phyloP scores from a whole-genome alignment of 176 grass and related monocot species.

The Triticum urartu region DNA sequence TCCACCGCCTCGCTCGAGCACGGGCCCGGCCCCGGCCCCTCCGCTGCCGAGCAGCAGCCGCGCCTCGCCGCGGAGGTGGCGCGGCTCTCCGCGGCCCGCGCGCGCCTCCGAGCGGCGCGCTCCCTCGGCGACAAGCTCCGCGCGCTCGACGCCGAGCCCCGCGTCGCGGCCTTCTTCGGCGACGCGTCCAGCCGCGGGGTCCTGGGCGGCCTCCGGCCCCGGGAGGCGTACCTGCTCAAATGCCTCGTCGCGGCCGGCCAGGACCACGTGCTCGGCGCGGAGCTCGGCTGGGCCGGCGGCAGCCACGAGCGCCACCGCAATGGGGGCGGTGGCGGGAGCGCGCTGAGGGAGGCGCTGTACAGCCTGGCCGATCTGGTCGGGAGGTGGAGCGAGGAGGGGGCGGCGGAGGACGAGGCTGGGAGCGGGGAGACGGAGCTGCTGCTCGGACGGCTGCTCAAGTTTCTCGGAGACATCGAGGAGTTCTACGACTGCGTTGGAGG shows the following conservation, averaged over 20 bases:
- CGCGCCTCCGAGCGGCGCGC: conserved; percentile 40
- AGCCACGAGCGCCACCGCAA: conserved; percentile 2
- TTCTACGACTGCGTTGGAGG: conserved; percentile 96
- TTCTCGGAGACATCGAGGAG: conserved; percentile 63
- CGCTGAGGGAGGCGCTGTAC: conserved; percentile 62
- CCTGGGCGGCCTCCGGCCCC: conserved; percentile 33
- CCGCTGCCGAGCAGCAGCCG: conserved; percentile 14
- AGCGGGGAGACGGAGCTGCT: conserved; percentile 39
- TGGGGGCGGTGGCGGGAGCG: conserved; percentile 28
- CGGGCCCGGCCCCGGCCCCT: conserved; percentile 4
- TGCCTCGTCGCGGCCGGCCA: conserved; percentile 86
- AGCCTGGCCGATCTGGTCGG: conserved; percentile 62
- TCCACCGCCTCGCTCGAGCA: conserved; percentile 57
- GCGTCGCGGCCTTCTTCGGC: conserved; percentile 64
- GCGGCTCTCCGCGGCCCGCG: conserved; percentile 46
- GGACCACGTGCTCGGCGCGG: conserved; percentile 75
- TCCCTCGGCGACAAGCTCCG: conserved; percentile 57
- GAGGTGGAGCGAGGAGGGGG: conserved; percentile 64
- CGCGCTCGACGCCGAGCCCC: conserved; percentile 66
- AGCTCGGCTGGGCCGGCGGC: conserved; percentile 55
- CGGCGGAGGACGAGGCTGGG: conserved; percentile 16
- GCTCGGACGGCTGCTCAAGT: conserved; percentile 67
- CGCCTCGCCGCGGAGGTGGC: conserved; percentile 52
- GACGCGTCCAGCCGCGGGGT: neutral
- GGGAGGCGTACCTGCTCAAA: conserved; percentile 74